Evolutionary conservation across 805 yeast species (phyloP), one percentile per base, ranked within the genome.

Genomic region (Yarrowia sp.): DNA sequence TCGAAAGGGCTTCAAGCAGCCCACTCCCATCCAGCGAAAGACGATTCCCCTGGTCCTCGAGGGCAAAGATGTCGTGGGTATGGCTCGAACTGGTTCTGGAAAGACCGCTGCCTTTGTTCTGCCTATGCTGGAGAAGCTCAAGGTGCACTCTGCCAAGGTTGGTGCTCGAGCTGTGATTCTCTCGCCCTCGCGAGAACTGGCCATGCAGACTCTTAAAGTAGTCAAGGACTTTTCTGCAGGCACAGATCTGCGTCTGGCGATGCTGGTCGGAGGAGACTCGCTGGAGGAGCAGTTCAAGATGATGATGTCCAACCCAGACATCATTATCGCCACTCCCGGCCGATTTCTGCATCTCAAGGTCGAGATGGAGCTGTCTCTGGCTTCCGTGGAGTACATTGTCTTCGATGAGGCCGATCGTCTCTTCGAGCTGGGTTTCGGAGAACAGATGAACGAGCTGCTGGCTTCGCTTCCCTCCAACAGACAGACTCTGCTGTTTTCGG

Each of bases 11-110:
- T 94, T 85, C 76, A 87, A 84, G 67, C 94, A 88, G 67, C 99
- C 99, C 13, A 94, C 99, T 0, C 99, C 99, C 1, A 94, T 94
- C 73, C 99, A 94, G 76, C 81, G 99, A 66, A 94, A 93, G 72
- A 87, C 99, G 2, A 89, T 94, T 63, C 99, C 99, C 0, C 78
- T 91, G 62, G 86, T 94, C 63, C 77, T 94, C 77, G 90, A 88
- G 49, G 87, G 84, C 62, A 81, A 96, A 70, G 99, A 94, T 75
- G 96, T 94, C 41, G 99, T 94, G 14, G 99, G 97, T 71, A 94
- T 94, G 99, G 99, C 99, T 14, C 82, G 99, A 71, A 94, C 99
- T 0, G 99, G 99, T 69, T 89, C 97, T 24, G 99, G 99, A 80
- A 94, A 94, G 72, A 94, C 99, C 0, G 99, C 99, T 8, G 98